Percentiles rank a stretch among this genome's conserved stretches.
phyloP scores from a whole-genome alignment of 257 asterid genomes.

The Nicotiana knightiana region DNA sequence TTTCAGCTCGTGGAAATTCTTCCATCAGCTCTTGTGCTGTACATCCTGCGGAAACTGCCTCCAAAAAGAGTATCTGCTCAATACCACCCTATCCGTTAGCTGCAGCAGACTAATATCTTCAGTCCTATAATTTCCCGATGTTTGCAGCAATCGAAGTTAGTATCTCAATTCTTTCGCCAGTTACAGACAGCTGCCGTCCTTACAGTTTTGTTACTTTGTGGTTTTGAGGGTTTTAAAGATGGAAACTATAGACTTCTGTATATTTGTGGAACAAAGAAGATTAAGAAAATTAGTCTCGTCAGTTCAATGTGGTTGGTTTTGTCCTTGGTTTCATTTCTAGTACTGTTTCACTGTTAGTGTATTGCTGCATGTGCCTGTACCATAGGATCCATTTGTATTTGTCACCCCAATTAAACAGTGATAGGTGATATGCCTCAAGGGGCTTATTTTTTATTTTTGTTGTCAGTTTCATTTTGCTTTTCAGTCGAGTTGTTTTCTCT shows the following conservation, averaged over 20 bases:
- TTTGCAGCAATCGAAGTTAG: neutral
- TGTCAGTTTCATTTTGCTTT: neutral
- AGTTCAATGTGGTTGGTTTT: neutral
- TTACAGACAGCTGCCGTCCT: neutral
- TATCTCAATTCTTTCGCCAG: neutral
- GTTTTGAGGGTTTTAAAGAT: neutral
- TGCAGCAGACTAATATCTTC: neutral
- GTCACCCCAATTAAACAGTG: neutral
- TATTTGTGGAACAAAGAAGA: neutral
- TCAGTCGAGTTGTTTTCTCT: neutral
- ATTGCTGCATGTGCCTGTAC: neutral
- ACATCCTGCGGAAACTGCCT: slow-evolving; percentile 61
- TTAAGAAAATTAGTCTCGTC: neutral
- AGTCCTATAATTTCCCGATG: neutral
- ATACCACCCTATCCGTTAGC: slow-evolving; percentile 53
- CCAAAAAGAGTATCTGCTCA: slow-evolving; percentile 51
- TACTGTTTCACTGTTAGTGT: neutral
- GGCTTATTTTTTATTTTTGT: neutral
- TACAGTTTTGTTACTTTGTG: neutral
- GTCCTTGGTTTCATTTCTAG: neutral
- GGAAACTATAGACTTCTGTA: neutral
- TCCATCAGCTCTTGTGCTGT: slow-evolving; percentile 70
- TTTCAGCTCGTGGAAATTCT: slow-evolving; percentile 56
- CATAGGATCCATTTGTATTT: neutral
- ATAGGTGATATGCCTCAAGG: neutral